Percentiles rank a stretch among this genome's conserved stretches.
These are phyloP conservation scores for Shiraia bambusicola DNA, from an alignment of 2,329 filamentous ascomycete species.

Conservation along the genomic window DNA sequence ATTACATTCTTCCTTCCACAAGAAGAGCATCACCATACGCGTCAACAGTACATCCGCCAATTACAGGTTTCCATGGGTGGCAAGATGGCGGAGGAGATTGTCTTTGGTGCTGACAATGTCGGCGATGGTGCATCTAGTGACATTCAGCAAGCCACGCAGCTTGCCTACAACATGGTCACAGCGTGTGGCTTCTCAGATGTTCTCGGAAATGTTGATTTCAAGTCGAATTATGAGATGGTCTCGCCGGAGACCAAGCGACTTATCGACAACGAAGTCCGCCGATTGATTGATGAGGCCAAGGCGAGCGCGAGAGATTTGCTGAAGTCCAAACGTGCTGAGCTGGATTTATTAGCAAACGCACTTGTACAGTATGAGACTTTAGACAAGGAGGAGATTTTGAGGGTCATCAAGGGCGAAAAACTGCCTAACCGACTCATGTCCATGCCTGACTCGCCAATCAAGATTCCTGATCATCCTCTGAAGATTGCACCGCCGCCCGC, in stretches of 20 bases:
- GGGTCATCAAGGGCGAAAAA: constrained; percentile 83
- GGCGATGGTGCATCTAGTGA: constrained; percentile 86
- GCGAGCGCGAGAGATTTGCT: constrained; percentile 72
- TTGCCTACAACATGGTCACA: constrained; percentile 87
- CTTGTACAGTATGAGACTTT: constrained; percentile 94
- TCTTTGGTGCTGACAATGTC: constrained; percentile 88
- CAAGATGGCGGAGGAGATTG: constrained; percentile 86
- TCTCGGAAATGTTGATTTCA: constrained; percentile 87
- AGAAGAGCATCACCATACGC: constrained; percentile 79
- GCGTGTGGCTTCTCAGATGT: constrained; percentile 84
- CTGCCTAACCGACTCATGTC: constrained; percentile 67
- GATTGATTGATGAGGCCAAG: constrained; percentile 78
- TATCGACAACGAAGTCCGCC: constrained; percentile 86
- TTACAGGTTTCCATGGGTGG: constrained; percentile 83
- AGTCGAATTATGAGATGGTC: constrained; percentile 74
- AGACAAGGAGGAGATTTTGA: constrained; percentile 83
- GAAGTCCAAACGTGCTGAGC: constrained; percentile 73
- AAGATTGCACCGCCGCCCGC: constrained; percentile 21
- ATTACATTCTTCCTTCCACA: constrained; percentile 89
- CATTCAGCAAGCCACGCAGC: constrained; percentile 75
- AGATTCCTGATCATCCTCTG: constrained; percentile 59
- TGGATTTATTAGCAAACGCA: constrained; percentile 85
- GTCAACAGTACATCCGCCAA: constrained; percentile 75
- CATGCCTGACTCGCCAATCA: constrained; percentile 62
- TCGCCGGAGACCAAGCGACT: constrained; percentile 82